Conservation (phyloP, 2,329 filamentous ascomycete genomes). For the Arthroderma uncinatum region DNA sequence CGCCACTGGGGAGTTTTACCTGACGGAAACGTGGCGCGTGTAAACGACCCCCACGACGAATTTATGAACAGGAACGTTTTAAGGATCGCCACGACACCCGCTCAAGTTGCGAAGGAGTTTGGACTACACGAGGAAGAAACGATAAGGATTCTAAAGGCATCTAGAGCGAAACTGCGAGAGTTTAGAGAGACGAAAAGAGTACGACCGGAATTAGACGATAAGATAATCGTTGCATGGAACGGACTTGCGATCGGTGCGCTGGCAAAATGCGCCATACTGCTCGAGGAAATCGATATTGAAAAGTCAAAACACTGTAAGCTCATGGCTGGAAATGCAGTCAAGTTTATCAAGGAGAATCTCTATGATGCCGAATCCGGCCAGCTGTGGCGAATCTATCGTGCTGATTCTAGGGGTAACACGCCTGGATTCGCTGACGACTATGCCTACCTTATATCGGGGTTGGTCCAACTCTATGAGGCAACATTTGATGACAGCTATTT, state of each 20-base stretch:
- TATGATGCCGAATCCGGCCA: conserved; percentile 54
- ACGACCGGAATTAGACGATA: conserved; percentile 71
- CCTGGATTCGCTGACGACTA: conserved; percentile 88
- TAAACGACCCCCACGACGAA: conserved; percentile 82
- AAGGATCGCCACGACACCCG: conserved; percentile 55
- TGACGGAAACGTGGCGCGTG: conserved; percentile 73
- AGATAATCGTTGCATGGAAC: conserved; percentile 79
- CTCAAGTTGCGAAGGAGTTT: conserved; percentile 63
- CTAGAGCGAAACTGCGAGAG: conserved; percentile 55
- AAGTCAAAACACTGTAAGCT: conserved; percentile 51
- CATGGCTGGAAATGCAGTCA: conserved; percentile 56
- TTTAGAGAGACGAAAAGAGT: conserved; percentile 65
- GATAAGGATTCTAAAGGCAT: conserved; percentile 53
- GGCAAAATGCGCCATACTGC: conserved; percentile 58
- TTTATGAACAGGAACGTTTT: conserved; percentile 91
- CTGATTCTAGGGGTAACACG: conserved; percentile 51
- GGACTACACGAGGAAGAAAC: conserved; percentile 60
- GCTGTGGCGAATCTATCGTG: conserved; percentile 64
- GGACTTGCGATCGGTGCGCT: conserved; percentile 76
- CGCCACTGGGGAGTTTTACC: conserved; percentile 74
- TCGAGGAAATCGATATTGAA: conserved; percentile 50
- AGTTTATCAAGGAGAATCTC: conserved; percentile 61
- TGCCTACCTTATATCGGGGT: conserved; percentile 70
- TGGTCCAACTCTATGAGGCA: conserved; percentile 73
- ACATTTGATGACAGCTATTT: conserved; percentile 67